Conservation (phyloP, 1,139 yeast species). For the Yarrowia galli region DNA sequence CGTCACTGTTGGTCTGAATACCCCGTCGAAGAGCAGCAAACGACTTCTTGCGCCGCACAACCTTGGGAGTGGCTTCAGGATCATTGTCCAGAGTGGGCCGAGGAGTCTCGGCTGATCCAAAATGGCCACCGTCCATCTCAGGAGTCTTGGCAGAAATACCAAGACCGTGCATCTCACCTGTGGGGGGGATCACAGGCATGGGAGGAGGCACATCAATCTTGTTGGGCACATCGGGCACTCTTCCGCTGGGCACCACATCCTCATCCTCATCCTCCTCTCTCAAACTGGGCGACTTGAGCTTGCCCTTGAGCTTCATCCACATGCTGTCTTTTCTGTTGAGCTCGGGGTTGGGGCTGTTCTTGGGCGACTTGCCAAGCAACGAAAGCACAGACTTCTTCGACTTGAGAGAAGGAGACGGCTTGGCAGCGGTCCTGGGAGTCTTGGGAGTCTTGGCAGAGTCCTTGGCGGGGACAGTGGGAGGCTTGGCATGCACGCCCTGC, state of each 20-base stretch:
- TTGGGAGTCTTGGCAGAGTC: background rate
- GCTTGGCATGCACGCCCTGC: conserved; percentile 8
- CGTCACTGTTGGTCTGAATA: conserved; percentile 22
- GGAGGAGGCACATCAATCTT: conserved; percentile 19
- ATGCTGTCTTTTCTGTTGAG: conserved; percentile 35
- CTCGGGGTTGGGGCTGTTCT: conserved; percentile 29
- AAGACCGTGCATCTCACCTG: conserved; percentile 6
- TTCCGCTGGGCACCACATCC: background rate
- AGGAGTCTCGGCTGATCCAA: conserved; percentile 19
- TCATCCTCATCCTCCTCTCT: conserved; percentile 11
- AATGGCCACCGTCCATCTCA: background rate
- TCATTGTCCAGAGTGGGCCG: background rate
- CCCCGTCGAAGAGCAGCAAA: conserved; percentile 28
- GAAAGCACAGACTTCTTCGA: conserved; percentile 9
- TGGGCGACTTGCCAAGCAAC: conserved; percentile 27
- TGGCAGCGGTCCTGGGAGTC: background rate
- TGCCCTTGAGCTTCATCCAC: conserved; percentile 36
- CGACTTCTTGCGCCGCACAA: conserved; percentile 26
- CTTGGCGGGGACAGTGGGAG: background rate
- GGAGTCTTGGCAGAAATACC: conserved; percentile 32
- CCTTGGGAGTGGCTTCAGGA: conserved; percentile 29
- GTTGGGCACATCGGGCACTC: conserved; percentile 1
- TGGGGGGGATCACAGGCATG: conserved; percentile 10
- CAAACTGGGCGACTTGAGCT: conserved; percentile 6
- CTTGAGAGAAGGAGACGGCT: conserved; percentile 21